A percentile compares a stretch with the other conserved stretches of the same genome.
Conservation (phyloP, 2,329 filamentous ascomycete species). For the Neonectria ditissima region DNA sequence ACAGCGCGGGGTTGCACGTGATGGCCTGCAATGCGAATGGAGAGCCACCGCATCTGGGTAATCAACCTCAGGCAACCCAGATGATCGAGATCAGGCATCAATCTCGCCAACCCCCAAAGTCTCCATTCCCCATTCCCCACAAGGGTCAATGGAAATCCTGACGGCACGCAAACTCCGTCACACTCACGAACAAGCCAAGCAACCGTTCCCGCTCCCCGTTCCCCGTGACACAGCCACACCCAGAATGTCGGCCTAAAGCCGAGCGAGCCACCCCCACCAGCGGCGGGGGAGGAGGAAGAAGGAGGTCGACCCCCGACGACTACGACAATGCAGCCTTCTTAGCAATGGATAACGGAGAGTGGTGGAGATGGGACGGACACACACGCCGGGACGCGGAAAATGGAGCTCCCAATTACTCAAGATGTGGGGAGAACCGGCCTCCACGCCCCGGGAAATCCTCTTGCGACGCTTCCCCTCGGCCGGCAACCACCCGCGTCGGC, state of each 20-base stretch:
- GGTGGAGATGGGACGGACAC: conserved; percentile 1
- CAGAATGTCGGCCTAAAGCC: conserved; percentile 25
- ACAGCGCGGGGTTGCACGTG: background rate
- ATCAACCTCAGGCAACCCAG: background rate
- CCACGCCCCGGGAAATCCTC: conserved; percentile 51
- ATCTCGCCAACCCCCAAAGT: conserved; percentile 5
- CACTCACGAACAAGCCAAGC: background rate
- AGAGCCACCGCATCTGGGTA: background rate
- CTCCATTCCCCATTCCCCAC: conserved; percentile 8
- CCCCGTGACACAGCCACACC: conserved; percentile 15
- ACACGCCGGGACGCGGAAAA: background rate
- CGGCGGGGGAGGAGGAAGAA: conserved; percentile 22
- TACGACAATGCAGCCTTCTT: background rate
- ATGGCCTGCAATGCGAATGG: background rate
- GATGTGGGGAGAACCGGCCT: conserved; percentile 44
- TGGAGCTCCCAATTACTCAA: conserved; percentile 30
- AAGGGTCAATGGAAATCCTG: background rate
- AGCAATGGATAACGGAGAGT: background rate
- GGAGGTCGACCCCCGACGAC: conserved; percentile 21
- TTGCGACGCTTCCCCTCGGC: conserved; percentile 48
- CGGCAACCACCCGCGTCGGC: conserved; percentile 38
- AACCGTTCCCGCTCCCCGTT: too few relatives aligned
- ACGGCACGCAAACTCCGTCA: background rate
- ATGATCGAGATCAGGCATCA: conserved; percentile 1
- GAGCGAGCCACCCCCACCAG: conserved; percentile 43